A percentile compares a stretch with the other conserved stretches of the same genome.
Evolutionary conservation across 2,329 filamentous ascomycete species (phyloP).

Genomic region (Furcasterigmium sp.): DNA sequence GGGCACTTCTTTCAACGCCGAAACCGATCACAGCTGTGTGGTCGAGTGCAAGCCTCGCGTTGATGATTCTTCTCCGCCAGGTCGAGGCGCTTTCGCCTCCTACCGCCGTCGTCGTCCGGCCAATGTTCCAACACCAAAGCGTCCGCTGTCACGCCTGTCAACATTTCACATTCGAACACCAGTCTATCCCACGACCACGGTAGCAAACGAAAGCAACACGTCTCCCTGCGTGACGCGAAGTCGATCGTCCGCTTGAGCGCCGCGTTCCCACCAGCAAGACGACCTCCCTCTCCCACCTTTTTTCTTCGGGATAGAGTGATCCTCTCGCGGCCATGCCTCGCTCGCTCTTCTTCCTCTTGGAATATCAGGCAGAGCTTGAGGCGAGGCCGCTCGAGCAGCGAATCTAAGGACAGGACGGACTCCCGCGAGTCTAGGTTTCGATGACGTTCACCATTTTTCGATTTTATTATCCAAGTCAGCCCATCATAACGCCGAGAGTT

Average conservation of each 20-base stretch:
- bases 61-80: constrained; percentile 5
- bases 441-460: constrained; percentile 2
- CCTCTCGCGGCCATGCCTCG: constrained; percentile 2
- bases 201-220: background rate
- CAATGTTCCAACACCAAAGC: background rate
- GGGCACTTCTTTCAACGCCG: constrained; percentile 1
- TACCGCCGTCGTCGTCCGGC: constrained; percentile 4
- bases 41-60: constrained; percentile 11
- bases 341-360: background rate
- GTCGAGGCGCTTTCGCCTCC: background rate
- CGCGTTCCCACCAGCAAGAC: background rate
- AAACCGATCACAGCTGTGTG: background rate
- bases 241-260: background rate
- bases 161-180: background rate
- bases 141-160: background rate
- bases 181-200: constrained; percentile 8
- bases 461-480: constrained; percentile 15
- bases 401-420: constrained; percentile 3
- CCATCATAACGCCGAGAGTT: constrained; percentile 29
- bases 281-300: background rate
- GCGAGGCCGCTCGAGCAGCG: constrained; percentile 3
- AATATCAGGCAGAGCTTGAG: background rate
- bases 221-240: background rate
- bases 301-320: background rate
- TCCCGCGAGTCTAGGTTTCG: background rate